Base-by-base conservation (phyloP, 148 eudicot species). In the Rhododendron vialii region DNA sequence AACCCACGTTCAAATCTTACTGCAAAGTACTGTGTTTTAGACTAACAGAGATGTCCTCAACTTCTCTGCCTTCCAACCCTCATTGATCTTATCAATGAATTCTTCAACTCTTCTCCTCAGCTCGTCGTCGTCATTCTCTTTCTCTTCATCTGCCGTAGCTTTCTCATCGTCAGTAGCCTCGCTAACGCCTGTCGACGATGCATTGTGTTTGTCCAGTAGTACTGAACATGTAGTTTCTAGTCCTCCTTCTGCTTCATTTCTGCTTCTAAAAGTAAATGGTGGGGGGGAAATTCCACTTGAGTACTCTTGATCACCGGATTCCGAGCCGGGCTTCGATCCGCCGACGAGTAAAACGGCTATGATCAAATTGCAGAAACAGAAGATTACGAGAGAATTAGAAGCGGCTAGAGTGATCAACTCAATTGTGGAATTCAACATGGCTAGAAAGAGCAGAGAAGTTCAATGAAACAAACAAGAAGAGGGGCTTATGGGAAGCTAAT, bases 351-450 rank as follows among this genome's bases (percentile, higher is more conserved):
- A 90, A 51, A 89, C 75, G 82, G 87, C 88, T 41, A 95, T 92
- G 86, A 94, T 90, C 5, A 95, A 81, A 59, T 95, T 94, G 86
- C 96, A 94, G 88, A 95, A 92, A 76, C 94, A 92, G 84, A 95
- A 95, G 11, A 91, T 51, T 5, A 89, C 26, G 26, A 88, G 93
- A 22, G 92, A 88, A 75, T 90, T 95, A 20, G 91, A 89, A 78
- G 94, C 85, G 26, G 94, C 95, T 41, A 87, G 73, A 47, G 87
- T 81, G 84, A 94, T 79, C 84, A 93, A 28, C 82, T 92, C 95
- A 28, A 91, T 61, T 67, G 93, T 86, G 30, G 88, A 88, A 73
- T 74, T 57, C 85, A 95, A 88, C 94, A 93, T 90, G 53, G 59
- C 36, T 67, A 61, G 74, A 38, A 50, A 30, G 18, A 51, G 51